Conservation (phyloP, 371 early-diverging fungal species). For the Massospora cicadina region DNA sequence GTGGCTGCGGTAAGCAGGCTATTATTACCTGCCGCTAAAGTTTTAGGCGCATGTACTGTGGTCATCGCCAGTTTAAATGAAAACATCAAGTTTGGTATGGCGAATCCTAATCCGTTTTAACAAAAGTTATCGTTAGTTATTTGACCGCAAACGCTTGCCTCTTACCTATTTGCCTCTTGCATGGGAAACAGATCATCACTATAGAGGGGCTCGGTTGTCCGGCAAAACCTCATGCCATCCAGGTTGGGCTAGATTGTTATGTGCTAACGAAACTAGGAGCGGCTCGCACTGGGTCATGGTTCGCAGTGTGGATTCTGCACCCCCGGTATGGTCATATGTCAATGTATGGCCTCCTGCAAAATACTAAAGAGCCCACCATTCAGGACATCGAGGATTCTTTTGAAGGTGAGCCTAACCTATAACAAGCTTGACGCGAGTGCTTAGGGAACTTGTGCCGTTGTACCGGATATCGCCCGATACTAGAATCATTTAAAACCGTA, state of each 20-base stretch:
- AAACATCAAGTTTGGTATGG: too few species aligned
- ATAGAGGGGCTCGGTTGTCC: constrained; percentile 53
- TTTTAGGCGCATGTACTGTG: constrained; percentile 53
- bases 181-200: constrained; percentile 61
- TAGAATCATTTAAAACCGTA: constrained; percentile 51
- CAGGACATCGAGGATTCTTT: constrained; percentile 56
- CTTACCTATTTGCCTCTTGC: constrained; percentile 41
- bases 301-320: constrained; percentile 76
- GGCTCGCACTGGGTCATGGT: constrained; percentile 33
- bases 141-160: constrained; percentile 52
- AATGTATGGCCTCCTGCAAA: constrained; percentile 44
- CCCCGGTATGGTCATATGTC: constrained; percentile 64
- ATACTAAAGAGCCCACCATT: constrained; percentile 36
- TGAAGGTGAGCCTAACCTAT: constrained; percentile 27
- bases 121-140: constrained; percentile 18
- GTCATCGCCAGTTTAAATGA: constrained; percentile 37
- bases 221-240: constrained; percentile 45
- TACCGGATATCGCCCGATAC: constrained; percentile 64
- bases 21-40: background rate
- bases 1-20: constrained; percentile 29
- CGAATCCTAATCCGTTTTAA: background rate
- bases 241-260: constrained; percentile 20
- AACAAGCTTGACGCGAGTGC: background rate
- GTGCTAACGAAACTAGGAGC: too few species aligned
- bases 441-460: constrained; percentile 54